Evolutionary conservation across 768 basidiomycete genomes (phyloP), one percentile per base, ranked within the genome.

Genomic region (Russula olivacea): DNA sequence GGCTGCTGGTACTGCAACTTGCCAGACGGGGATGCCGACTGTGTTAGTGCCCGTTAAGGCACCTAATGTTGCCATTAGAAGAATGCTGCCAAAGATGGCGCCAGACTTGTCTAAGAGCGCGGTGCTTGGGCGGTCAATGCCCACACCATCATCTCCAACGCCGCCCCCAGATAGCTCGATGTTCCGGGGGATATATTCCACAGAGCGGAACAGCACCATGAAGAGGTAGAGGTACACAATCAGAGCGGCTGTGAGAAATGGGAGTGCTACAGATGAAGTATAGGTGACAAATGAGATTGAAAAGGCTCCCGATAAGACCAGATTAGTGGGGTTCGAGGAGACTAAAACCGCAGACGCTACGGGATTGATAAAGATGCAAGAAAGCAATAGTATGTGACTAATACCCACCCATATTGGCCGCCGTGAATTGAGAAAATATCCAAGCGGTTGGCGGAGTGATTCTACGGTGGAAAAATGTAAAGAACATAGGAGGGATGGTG

Each of bases 281-380:
- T 89, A 94, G 0, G 84, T 83, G 10, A 83, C 81, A 66, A 91
- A 90, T 54, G 88, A 87, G 51, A 96, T 79, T 4, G 77, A 71
- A 71, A 97, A 93, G 0, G 92, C 91, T 58, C 91, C 92, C 55
- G 91, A 89, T 25, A 97, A 84, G 52, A 98, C 89, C 23, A 97
- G 86, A 69, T 98, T 98, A 1, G 96, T 98, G 2, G 91, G 93
- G 71, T 98, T 98, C 0, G 89, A 89, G 2, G 93, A 87, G 54
- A 97, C 91, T 8, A 84, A 76, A 0, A 83, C 76, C 19, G 79
- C 79, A 19, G 78, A 80, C 8, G 80, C 82, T 75, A 58, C n/a
- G n/a, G 3, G 4, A 12, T 28, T 4, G 40, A 51, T 64, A 14
- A 61, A 50, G 3, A 19, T 11, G 19, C 10, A 43, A 19, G 11